Evolutionary conservation across 345 rosid species (phyloP), one percentile per base, ranked within the genome.

Genomic region (Bruguiera parviflora): DNA sequence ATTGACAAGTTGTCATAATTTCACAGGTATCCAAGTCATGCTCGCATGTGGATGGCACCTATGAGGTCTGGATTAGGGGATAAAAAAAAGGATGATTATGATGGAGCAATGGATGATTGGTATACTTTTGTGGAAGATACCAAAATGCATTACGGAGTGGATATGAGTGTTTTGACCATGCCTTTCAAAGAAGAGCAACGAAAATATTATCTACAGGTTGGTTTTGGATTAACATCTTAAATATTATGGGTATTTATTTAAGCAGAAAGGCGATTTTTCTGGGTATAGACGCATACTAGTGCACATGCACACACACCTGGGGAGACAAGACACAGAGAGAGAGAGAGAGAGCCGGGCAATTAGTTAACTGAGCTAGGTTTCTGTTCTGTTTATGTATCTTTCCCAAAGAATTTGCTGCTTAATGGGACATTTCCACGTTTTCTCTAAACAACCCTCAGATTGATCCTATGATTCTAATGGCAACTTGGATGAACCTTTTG

Each of bases 21-120:
- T 67, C 35, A 57, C 74, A 95, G 99, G 97, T 95, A 95, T 83
- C 97, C 99, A 31, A 95, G 99, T 75, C 99, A 95, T 87, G 99
- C 99, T 68, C 96, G 96, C 61, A 92, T 92, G 93, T 92, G 99
- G 99, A 71, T 95, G 64, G 96, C 92, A 65, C 97, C 99, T 56
- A 80, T 95, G 52, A 84, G 92, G 77, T 84, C 97, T 68, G 83
- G 80, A 22, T 68, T 90, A 81, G 82, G 73, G 20, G 96, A 92
- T 65, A 82, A 85, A 31, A 92, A 88, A 70, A 81, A 64, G 80
- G 80, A 62, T 31, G 96, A 92, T 63, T 88, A 72, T 35, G 92
- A 88, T 65, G 96, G 75, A 77, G 67, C 89, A 63, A 92, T 95
- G 96, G 86, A 85, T n/a, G 96, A 95, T 71, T 95, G 99, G 99